Conservation (phyloP, 176 grass and related monocot genomes). For the Pontederia paniculata region DNA sequence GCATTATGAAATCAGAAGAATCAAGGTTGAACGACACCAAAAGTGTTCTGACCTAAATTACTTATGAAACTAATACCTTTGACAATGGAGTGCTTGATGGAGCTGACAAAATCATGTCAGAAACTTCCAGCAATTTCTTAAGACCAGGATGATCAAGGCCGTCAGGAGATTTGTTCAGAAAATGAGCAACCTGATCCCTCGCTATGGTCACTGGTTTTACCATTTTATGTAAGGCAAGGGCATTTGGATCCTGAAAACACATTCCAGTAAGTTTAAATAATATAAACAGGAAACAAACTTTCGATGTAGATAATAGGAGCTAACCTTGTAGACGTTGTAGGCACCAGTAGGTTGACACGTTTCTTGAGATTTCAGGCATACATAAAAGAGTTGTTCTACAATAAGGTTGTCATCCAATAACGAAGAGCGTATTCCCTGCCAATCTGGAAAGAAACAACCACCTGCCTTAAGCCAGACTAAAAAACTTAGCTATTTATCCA, state of each 20-base stretch:
- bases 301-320: slow-evolving; percentile 13
- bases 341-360: slow-evolving; percentile 17
- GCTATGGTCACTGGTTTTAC: slow-evolving; percentile 45
- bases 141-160: slow-evolving; percentile 45
- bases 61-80: slow-evolving; percentile 66
- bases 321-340: slow-evolving; percentile 83
- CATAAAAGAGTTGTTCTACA: slow-evolving; percentile 57
- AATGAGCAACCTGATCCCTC: slow-evolving; percentile 45
- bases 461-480: slow-evolving; percentile 16
- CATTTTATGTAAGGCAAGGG: slow-evolving; percentile 65
- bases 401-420: slow-evolving; percentile 68
- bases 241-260: slow-evolving; percentile 61
- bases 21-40: too few relatives aligned
- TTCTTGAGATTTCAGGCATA: slow-evolving; percentile 63
- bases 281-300: not conserved
- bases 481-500: not conserved
- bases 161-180: slow-evolving; percentile 70
- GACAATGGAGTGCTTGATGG: slow-evolving; percentile 47
- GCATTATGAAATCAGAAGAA: too few relatives aligned
- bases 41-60: too few relatives aligned
- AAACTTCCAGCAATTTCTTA: slow-evolving; percentile 56
- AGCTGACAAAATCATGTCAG: slow-evolving; percentile 50
- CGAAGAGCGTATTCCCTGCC: slow-evolving; percentile 49
- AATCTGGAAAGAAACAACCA: slow-evolving; percentile 35
- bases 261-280: slow-evolving; percentile 6